Percentiles rank a stretch among this genome's conserved stretches.
phyloP scores from a whole-genome alignment of 768 basidiomycete species.

The Daedalea quercina region DNA sequence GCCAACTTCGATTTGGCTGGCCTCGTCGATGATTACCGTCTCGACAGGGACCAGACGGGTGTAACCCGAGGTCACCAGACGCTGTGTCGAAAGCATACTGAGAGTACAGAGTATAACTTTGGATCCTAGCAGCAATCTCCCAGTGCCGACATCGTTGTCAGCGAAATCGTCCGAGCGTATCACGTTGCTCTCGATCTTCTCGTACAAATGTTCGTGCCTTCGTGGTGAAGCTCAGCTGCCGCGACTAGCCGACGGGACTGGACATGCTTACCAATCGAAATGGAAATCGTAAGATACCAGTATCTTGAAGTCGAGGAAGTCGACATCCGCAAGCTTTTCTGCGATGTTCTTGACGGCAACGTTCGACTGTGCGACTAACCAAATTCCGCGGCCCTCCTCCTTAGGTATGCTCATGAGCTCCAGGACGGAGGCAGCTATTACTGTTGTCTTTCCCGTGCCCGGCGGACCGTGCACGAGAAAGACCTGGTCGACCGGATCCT shows the following conservation, averaged over 20 bases:
- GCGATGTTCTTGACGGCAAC: conserved; percentile 50
- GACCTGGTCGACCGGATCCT: conserved; percentile 15
- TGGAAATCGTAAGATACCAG: conserved; percentile 47
- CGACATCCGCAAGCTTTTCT: conserved; percentile 31
- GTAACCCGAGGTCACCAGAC: conserved; percentile 8
- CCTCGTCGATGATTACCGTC: conserved; percentile 39
- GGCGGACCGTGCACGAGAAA: conserved; percentile 30
- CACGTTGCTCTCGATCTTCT: conserved; percentile 24
- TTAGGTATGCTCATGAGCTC: conserved; percentile 12
- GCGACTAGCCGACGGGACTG: neutral
- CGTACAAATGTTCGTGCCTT: conserved; percentile 44
- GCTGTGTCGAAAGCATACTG: conserved; percentile 34
- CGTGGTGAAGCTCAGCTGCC: neutral
- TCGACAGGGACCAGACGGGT: conserved; percentile 27
- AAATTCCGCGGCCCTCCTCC: conserved; percentile 20
- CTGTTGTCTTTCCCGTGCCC: conserved; percentile 39
- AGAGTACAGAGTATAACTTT: conserved; percentile 41
- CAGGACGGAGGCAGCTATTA: conserved; percentile 31
- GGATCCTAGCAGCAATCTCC: conserved; percentile 21
- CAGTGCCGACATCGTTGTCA: conserved; percentile 10
- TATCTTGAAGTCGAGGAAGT: conserved; percentile 29
- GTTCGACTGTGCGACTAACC: conserved; percentile 43
- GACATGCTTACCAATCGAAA: conserved; percentile 33
- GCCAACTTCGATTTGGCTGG: conserved; percentile 38
- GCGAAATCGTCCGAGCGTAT: conserved; percentile 31